Base-by-base conservation (phyloP, 306 rosid genomes). In the Canavalia ensiformis region DNA sequence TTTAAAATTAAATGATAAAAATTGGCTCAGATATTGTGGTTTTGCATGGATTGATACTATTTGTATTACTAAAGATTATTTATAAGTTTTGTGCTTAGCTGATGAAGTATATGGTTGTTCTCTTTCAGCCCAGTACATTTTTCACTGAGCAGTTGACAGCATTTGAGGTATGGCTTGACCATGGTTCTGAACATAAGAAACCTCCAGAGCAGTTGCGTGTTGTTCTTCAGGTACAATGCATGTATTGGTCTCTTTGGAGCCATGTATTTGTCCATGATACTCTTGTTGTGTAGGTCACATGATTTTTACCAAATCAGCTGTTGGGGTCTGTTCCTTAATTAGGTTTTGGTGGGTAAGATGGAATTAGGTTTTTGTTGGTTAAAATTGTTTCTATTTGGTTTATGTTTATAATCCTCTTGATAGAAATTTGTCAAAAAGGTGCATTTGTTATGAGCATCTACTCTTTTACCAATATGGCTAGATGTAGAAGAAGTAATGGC, bases 121-220 rank as follows among this genome's bases (percentile, higher is more conserved):
- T 82, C 52, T 83, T 86, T 72, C 97, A 94, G 98, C 92, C 97
- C 13, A 92, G 97, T 87, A 92, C 99, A 47, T 94, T 96, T 89
- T 96, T 96, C 88, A 90, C 97, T 0, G 99, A 96, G 85, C 99
- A 96, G 85, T 84, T 96, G 84, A 94, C 91, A 11, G 99, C 99
- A 80, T 96, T 96, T 88, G 98, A 94, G 89, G 97, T 94, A 55
- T 96, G 99, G 99, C 98, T 96, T 34, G 98, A 92, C 84, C 99
- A 96, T 85, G 99, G 99, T 73, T 94, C 98, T 33, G 99, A 96
- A 77, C 90, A 81, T 72, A 96, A 96, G 95, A 96, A 96, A 92
- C 99, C 98, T 9, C 99, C 98, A 31, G 99, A 96, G 86, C 99
- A 96, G 87, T 84, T 96, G 79, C 99, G 97, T 49, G 94, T 96